These are phyloP conservation scores for Venturia asperata DNA, from an alignment of 2,329 filamentous ascomycete species.

Conservation along the genomic window DNA sequence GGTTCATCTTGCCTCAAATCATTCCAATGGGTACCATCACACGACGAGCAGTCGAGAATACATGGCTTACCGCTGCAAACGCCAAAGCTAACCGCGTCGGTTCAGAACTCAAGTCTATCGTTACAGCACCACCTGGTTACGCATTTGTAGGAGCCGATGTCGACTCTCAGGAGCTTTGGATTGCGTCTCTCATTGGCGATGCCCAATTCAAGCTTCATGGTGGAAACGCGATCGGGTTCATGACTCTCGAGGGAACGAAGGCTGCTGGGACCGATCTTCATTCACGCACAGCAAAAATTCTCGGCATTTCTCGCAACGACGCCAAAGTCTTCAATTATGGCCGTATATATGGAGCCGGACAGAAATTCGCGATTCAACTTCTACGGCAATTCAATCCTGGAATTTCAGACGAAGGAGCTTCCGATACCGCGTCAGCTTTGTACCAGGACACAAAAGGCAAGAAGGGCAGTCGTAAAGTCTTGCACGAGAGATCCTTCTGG, in stretches of 20 bases:
- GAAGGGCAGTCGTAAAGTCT: constrained; percentile 66
- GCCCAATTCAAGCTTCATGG: constrained; percentile 92
- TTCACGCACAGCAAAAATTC: constrained; percentile 82
- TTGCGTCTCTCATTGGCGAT: constrained; percentile 89
- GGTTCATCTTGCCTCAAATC: constrained; percentile 88
- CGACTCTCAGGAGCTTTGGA: constrained; percentile 96
- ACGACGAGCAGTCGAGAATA: constrained; percentile 88
- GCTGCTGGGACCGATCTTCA: constrained; percentile 89
- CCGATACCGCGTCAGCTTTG: constrained; percentile 66
- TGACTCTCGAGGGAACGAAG: constrained; percentile 96
- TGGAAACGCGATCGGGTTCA: constrained; percentile 95
- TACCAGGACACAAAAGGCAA: constrained; percentile 87
- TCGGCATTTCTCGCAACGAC: constrained; percentile 90
- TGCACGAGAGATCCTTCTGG: constrained; percentile 80
- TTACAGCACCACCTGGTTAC: constrained; percentile 83
- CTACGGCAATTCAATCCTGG: constrained; percentile 88
- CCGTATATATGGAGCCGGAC: constrained; percentile 93
- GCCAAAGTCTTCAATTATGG: constrained; percentile 99
- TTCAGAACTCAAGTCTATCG: constrained; percentile 95
- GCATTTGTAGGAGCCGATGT: constrained; percentile 95
- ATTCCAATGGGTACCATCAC: constrained; percentile 99
- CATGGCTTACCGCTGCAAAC: constrained; percentile 96
- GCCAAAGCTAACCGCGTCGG: constrained; percentile 94
- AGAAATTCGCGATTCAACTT: constrained; percentile 86
- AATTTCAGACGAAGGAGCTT: constrained; percentile 71